Evolutionary conservation across 2,329 filamentous ascomycete species (phyloP), one percentile per base, ranked within the genome.

Genomic region (Dryadomyces sulphureus): DNA sequence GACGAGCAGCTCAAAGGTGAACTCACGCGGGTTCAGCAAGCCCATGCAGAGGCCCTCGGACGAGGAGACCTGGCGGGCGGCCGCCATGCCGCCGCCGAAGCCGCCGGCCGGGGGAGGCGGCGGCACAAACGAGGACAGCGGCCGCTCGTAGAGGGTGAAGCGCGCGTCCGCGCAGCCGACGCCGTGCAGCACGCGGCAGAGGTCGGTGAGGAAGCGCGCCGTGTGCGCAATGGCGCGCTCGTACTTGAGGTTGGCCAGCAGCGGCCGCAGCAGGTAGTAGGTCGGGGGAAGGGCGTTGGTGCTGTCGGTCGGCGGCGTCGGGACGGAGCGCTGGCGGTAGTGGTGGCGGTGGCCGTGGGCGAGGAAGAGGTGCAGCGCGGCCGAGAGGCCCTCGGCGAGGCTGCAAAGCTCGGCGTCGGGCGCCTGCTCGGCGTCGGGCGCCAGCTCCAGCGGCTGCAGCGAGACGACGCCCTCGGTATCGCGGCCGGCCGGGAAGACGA

Each of bases 351-450:
- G 90, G 2, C 84, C 79, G 52, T 89, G 80, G 42, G 75, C 76
- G 7, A 96, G 75, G 2, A 95, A 70, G 20, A 95, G 71, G 36
- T 86, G 79, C 4, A 94, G 70, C 0, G 77, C 72, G 43, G 84
- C 67, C 2, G 76, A 73, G 24, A 87, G 67, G 7, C 72, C 69
- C 56, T 88, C 73, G 2, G 87, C 83, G 21, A 84, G 59, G 34
- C 57, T 52, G 54, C 72, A 63, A 41, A 73, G 65, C 36, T 40
- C 7, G 12, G 48, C 24, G 19, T 12, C 38, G 20, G 30, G 19
- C 7, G 32, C 25, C 24, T 21, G n/a, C 7, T 38, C 34, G 4
- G 24, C 42, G 3, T 30, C 19, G 8, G 40, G 61, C 2, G 60
- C 57, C 14, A 73, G 69, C n/a, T 75, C 70, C 3, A 80, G 64